Evolutionary conservation across 257 asterid genomes (phyloP).

Genomic region (Scutellaria barbata): DNA sequence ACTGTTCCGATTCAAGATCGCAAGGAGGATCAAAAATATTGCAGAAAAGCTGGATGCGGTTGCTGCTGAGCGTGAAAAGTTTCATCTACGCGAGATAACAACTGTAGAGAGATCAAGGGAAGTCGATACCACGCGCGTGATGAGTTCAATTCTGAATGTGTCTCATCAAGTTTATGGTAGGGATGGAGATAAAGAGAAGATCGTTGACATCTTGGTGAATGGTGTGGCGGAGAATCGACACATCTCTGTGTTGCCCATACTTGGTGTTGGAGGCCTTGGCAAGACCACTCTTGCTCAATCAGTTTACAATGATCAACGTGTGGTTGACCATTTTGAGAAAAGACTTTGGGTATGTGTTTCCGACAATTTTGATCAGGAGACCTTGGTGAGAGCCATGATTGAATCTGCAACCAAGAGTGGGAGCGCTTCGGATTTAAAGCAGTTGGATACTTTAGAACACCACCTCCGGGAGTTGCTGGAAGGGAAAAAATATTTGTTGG

Average conservation of each 20-base stretch:
- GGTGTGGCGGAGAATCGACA: too few species aligned
- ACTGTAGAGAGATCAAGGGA: not conserved
- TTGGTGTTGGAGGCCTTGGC: slow-evolving; percentile 40
- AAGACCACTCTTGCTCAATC: slow-evolving; percentile 38
- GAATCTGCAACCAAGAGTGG: slow-evolving; percentile 23
- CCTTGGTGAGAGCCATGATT: not conserved
- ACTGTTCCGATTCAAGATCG: not conserved
- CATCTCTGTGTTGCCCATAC: too few species aligned
- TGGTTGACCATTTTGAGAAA: slow-evolving; percentile 26
- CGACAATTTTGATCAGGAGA: slow-evolving; percentile 33
- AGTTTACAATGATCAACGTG: slow-evolving; percentile 31
- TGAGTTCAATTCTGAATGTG: slow-evolving; percentile 35
- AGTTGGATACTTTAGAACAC: slow-evolving; percentile 32
- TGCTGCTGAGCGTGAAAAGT: not conserved
- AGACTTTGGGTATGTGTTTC: slow-evolving; percentile 47
- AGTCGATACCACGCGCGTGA: slow-evolving; percentile 34
- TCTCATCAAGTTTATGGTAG: slow-evolving; percentile 33
- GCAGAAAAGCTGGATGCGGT: slow-evolving; percentile 10
- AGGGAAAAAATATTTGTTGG: slow-evolving; percentile 37
- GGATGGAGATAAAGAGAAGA: slow-evolving; percentile 33
- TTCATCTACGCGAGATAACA: too few species aligned
- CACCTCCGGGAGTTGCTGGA: slow-evolving; percentile 30
- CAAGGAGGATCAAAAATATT: slow-evolving; percentile 28
- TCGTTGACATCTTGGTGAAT: slow-evolving; percentile 17
- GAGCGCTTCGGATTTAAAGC: not conserved